Evolutionary conservation across 441 rosid species (phyloP).

Genomic region (Adansonia gregorii): DNA sequence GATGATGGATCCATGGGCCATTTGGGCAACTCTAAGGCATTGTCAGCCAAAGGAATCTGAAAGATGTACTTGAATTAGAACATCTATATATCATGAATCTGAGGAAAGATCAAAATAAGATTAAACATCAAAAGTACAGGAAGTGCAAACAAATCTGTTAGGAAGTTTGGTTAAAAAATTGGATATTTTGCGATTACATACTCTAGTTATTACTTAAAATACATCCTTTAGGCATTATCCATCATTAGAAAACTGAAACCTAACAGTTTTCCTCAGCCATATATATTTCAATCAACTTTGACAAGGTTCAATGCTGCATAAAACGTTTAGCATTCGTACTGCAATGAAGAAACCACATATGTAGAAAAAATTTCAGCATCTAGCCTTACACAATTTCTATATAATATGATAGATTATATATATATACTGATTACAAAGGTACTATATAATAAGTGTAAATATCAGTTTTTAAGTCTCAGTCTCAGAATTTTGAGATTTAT

Average conservation of each 20-base stretch:
- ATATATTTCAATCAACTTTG: not conserved
- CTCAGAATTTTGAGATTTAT: not conserved
- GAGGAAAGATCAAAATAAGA: not conserved
- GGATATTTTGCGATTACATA: not conserved
- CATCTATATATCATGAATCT: constrained; percentile 12
- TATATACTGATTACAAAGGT: not conserved
- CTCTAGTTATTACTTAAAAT: not conserved
- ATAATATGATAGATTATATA: not conserved
- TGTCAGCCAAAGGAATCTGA: constrained; percentile 51
- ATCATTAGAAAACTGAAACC: not conserved
- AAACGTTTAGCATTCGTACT: not conserved
- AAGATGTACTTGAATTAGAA: constrained; percentile 36
- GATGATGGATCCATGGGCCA: constrained; percentile 46
- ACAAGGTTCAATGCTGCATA: not conserved
- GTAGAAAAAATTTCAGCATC: not conserved
- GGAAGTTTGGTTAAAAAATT: not conserved
- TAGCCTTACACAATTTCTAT: not conserved
- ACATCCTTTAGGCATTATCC: constrained; percentile 9
- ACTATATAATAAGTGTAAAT: not conserved
- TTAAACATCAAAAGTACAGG: constrained; percentile 18
- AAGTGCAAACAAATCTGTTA: not conserved
- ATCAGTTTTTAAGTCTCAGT: not conserved
- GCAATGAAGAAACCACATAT: not conserved
- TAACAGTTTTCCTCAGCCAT: not conserved
- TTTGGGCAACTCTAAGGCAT: constrained; percentile 36